Percentiles rank a stretch among this genome's conserved stretches.
These are phyloP conservation scores for Aristolochia californica DNA, from an alignment of 164 flowering plant genomes.

Conservation along the genomic window DNA sequence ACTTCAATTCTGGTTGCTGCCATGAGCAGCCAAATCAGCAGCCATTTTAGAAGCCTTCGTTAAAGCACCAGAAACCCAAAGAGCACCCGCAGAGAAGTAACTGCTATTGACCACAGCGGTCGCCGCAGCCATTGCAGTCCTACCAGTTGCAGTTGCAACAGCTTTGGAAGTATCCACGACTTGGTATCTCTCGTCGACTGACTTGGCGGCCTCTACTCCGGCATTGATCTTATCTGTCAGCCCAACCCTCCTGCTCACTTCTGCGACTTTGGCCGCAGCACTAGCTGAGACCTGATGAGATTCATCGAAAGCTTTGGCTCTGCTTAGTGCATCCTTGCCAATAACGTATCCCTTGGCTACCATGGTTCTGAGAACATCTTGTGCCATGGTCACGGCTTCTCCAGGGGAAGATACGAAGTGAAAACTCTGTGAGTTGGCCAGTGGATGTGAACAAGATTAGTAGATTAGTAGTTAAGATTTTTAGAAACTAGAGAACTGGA, in stretches of 20 bases:
- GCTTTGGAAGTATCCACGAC: slow-evolving; percentile 43
- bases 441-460: slow-evolving; percentile 3
- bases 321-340: slow-evolving; percentile 61
- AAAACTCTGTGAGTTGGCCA: slow-evolving; percentile 24
- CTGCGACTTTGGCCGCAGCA: slow-evolving; percentile 66
- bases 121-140: slow-evolving; percentile 59
- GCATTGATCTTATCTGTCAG: slow-evolving; percentile 53
- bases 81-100: slow-evolving; percentile 73
- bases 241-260: slow-evolving; percentile 55
- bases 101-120: slow-evolving; percentile 60
- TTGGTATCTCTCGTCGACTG: slow-evolving; percentile 57
- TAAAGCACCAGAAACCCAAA: slow-evolving; percentile 69
- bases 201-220: slow-evolving; percentile 53
- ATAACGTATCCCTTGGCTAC: slow-evolving; percentile 66
- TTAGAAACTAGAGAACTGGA: slow-evolving; percentile 19
- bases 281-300: slow-evolving; percentile 58
- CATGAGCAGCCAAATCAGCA: slow-evolving; percentile 53
- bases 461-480: background rate
- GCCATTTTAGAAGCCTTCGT: slow-evolving; percentile 60
- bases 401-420: slow-evolving; percentile 40
- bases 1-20: slow-evolving; percentile 6
- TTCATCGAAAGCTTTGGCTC: slow-evolving; percentile 80
- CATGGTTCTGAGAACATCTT: slow-evolving; percentile 78
- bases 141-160: slow-evolving; percentile 49
- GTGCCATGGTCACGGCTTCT: slow-evolving; percentile 70